Evolutionary conservation across 192 early-diverging fungal species (phyloP).

Genomic region (Entomortierella parvispora): DNA sequence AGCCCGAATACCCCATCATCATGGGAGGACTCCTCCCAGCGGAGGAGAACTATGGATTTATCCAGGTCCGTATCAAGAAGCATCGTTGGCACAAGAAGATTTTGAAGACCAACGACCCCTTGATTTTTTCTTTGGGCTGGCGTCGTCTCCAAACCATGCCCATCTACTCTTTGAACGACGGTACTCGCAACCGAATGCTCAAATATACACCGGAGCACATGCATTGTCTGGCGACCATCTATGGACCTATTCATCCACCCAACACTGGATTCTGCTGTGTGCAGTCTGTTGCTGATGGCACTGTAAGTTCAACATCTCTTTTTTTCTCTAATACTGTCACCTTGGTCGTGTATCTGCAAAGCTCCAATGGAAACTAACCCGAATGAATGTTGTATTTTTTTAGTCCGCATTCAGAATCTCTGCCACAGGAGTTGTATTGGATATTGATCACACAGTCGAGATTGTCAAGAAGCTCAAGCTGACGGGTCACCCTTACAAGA

Average conservation of each 20-base stretch:
- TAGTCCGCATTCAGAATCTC: conserved; percentile 86
- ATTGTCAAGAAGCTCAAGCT: conserved; percentile 99
- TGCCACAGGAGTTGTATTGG: conserved; percentile 95
- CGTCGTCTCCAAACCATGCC: conserved; percentile 97
- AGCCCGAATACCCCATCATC: conserved; percentile 91
- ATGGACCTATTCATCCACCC: conserved; percentile 94
- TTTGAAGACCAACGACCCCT: conserved; percentile 97
- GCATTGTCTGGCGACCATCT: conserved; percentile 98
- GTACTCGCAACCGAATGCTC: conserved; percentile 95
- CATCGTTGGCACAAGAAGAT: conserved; percentile 97
- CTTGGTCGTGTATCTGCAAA: neutral
- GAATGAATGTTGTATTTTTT: too few species aligned
- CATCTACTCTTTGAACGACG: conserved; percentile 91
- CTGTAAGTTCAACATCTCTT: conserved; percentile 23
- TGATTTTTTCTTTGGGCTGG: conserved; percentile 98
- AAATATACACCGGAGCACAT: conserved; percentile 99
- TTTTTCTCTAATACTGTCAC: conserved; percentile 8
- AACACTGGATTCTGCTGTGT: conserved; percentile 97
- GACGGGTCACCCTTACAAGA: conserved; percentile 92
- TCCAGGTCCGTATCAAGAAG: conserved; percentile 96
- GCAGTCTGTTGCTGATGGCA: conserved; percentile 74
- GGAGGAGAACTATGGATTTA: conserved; percentile 95
- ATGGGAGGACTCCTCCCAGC: conserved; percentile 88
- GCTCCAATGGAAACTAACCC: too few species aligned
- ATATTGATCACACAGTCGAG: conserved; percentile 92